Percentiles rank a stretch among this genome's conserved stretches.
Conservation (phyloP, 2,329 filamentous ascomycete genomes). For the Cordyceps sp. region DNA sequence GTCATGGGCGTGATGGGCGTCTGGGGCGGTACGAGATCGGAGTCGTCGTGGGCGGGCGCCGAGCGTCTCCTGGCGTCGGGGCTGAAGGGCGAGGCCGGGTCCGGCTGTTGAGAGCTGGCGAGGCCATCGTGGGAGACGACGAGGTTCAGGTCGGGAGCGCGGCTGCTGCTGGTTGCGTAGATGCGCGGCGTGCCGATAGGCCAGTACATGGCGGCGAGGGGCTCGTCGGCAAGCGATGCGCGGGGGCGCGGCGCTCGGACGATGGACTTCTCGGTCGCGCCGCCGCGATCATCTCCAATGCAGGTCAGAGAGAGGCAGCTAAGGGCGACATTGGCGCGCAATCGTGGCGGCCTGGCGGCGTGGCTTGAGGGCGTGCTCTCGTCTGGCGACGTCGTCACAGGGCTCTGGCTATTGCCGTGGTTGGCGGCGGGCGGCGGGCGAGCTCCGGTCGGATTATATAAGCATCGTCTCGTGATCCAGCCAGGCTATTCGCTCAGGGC, state of each 20-base stretch:
- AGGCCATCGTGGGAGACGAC: slow-evolving; percentile 47
- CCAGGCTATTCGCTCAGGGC: too few species aligned
- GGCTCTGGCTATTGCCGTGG: too few species aligned
- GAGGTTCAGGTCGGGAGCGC: slow-evolving; percentile 30
- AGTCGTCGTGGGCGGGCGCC: slow-evolving; percentile 14
- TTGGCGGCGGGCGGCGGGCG: too few species aligned
- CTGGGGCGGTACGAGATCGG: slow-evolving; percentile 16
- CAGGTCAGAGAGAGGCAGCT: slow-evolving; percentile 4
- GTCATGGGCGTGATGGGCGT: slow-evolving; percentile 40
- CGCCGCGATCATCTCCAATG: slow-evolving; percentile 11
- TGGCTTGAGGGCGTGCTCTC: too few species aligned
- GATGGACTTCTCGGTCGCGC: slow-evolving; percentile 6
- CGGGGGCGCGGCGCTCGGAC: slow-evolving; percentile 5
- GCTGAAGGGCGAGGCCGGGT: slow-evolving; percentile 4
- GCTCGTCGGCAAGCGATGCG: slow-evolving; percentile 9
- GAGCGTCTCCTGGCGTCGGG: slow-evolving; percentile 8
- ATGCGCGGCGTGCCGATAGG: slow-evolving; percentile 71
- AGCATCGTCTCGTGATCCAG: too few species aligned
- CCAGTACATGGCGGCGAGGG: slow-evolving; percentile 61
- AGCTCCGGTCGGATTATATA: too few species aligned
- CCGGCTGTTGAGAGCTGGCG: slow-evolving; percentile 14
- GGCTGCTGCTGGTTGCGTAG: slow-evolving; percentile 60
- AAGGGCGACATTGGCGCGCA: slow-evolving; percentile 7
- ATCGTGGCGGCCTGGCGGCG: background rate
- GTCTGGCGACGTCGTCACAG: too few species aligned